Conservation (phyloP, 768 basidiomycete species). For the Rhizopogon rudus region DNA sequence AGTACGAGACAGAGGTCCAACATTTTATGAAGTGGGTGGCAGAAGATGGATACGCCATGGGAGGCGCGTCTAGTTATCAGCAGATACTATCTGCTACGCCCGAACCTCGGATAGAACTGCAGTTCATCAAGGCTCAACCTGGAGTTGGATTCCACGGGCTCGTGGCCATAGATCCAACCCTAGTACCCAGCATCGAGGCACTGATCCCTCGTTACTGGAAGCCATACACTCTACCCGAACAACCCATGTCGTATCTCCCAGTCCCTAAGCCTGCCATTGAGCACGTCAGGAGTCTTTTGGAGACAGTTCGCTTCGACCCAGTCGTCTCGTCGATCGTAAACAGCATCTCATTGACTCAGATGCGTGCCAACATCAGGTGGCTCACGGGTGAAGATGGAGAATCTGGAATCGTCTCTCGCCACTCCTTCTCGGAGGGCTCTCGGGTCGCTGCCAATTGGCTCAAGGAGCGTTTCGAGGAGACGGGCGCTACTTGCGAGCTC, state of each 20-base stretch:
- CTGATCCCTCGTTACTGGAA: constrained; percentile 74
- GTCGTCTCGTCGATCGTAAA: constrained; percentile 62
- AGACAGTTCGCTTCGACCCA: constrained; percentile 61
- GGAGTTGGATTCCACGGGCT: constrained; percentile 41
- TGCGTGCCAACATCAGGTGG: constrained; percentile 70
- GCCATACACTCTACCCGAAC: constrained; percentile 52
- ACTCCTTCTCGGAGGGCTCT: constrained; percentile 73
- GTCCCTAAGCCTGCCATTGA: constrained; percentile 53
- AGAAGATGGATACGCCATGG: constrained; percentile 9
- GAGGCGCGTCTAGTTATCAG: constrained; percentile 13
- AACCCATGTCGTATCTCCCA: constrained; percentile 44
- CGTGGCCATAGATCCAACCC: constrained; percentile 38
- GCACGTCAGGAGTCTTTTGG: constrained; percentile 53
- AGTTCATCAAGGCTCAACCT: constrained; percentile 35
- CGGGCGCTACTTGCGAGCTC: constrained; percentile 71
- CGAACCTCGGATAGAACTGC: background rate
- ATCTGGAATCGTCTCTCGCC: constrained; percentile 73
- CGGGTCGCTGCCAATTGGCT: constrained; percentile 68
- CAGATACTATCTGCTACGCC: constrained; percentile 11
- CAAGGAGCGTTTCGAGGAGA: constrained; percentile 63
- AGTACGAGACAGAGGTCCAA: constrained; percentile 29
- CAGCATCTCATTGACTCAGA: constrained; percentile 59
- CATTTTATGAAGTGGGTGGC: constrained; percentile 29
- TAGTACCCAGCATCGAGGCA: constrained; percentile 47
- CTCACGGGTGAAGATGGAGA: constrained; percentile 80